A percentile compares a stretch with the other conserved stretches of the same genome.
Evolutionary conservation across 768 basidiomycete genomes (phyloP).

Genomic region (Tephrocybe rancida): DNA sequence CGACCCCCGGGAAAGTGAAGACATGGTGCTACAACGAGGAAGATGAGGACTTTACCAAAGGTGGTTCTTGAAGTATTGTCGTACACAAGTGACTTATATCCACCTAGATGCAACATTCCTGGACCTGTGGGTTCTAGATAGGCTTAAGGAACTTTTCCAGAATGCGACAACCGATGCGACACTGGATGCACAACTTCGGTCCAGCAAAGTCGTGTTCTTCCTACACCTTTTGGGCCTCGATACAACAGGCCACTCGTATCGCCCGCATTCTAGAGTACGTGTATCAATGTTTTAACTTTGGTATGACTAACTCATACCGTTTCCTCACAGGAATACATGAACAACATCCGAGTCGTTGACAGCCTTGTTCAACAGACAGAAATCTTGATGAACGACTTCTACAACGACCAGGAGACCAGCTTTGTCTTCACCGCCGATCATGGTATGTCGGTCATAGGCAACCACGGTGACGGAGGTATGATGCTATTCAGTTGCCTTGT

Average conservation of each 20-base stretch:
- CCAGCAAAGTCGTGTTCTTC: conserved; percentile 74
- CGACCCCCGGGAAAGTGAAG: conserved; percentile 66
- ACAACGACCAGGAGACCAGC: conserved; percentile 66
- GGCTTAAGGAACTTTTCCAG: conserved; percentile 58
- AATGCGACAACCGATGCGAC: conserved; percentile 59
- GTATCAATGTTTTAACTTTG: too few species aligned
- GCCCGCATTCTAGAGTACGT: conserved; percentile 74
- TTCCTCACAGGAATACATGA: conserved; percentile 73
- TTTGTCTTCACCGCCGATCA: conserved; percentile 89
- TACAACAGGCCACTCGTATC: conserved; percentile 85
- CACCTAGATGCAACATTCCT: conserved; percentile 1
- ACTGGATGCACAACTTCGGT: conserved; percentile 53
- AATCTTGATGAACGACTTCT: conserved; percentile 62
- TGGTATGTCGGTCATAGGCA: conserved; percentile 87
- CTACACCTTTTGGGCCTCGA: conserved; percentile 84
- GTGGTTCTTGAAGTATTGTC: conserved; percentile 29
- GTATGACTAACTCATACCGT: neutral
- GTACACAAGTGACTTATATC: too few species aligned
- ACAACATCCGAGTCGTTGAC: conserved; percentile 81
- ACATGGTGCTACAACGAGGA: conserved; percentile 79
- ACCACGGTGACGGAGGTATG: conserved; percentile 86
- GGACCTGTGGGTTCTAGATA: conserved; percentile 67
- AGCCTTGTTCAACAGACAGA: conserved; percentile 70
- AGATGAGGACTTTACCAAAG: conserved; percentile 87
- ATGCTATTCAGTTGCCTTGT: conserved; percentile 8